Base-by-base conservation (phyloP, 495 filamentous ascomycete genomes). In the Neurospora discreta region DNA sequence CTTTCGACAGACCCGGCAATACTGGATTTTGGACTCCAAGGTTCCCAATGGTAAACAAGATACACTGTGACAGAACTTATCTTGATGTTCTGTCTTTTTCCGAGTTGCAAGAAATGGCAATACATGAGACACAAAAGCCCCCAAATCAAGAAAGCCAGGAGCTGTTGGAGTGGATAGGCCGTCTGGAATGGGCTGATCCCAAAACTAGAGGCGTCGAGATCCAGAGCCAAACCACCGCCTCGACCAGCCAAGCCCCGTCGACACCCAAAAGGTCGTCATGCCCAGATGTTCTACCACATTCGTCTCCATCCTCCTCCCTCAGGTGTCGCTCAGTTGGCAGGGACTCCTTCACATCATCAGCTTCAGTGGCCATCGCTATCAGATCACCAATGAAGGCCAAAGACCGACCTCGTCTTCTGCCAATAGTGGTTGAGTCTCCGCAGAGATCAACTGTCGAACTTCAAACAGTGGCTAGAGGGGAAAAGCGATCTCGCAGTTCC, bases 161-260 rank as follows among this genome's bases (percentile, higher is more conserved):
- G 73, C 79, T 85, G 74, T 80, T 81, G 3, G 72, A 80, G 2
- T 92, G 89, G 89, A 77, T 84, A 38, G 82, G 84, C 15, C 85
- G 84, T 8, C 75, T 92, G 13, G 85, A 87, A 70, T 73, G 75
- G 44, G 81, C 85, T 1, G 85, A 86, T 68, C 79, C 80, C 8
- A 71, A 75, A 3, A 73, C 75, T n/a, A 70, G 78, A 38, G 46
- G 74, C 4, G 74, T 78, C 10, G 81, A 83, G 65, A 72, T 71
- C 26, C 69, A 67, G 18, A 71, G 43, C 69, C 43, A 67, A 16
- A 26, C 69, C 26, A 65, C 52, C 30, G 52, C 33, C 30, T 65
- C 67, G 39, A 38, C 69, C 5, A 75, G 71, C 41, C 75, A 77
- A 36, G 26, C 52, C 5, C 52, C 23, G 42, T 71, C 70, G 41